Evolutionary conservation across 2,329 filamentous ascomycete genomes (phyloP), one percentile per base, ranked within the genome.

Genomic region (Penicillium sclerotiorum): DNA sequence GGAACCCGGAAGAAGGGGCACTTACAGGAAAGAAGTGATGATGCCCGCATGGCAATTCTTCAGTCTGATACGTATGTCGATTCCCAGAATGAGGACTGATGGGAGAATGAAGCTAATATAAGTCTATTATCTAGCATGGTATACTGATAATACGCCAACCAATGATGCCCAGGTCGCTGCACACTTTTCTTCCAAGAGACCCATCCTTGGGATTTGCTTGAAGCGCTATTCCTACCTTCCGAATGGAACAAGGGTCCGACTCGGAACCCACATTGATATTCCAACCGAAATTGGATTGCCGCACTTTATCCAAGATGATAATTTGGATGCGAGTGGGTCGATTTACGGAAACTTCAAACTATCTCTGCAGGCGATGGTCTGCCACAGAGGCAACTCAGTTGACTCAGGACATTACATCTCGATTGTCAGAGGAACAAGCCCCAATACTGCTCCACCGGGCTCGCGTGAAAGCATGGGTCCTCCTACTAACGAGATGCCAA

Each of bases 1-100:
- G 12, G 22, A 55, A 5, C 61, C 66, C 30, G 51, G 58, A 7
- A 65, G 68, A 12, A 70, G 61, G 46, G 72, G 72, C 32, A 77
- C 74, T 27, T 70, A 80, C 42, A 71, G 80, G 56, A 96, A 93
- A 65, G 92, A 95, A 62, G 88, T 97, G 12, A 86, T 93, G 50
- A 96, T 97, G 77, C 93, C 93, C 30, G 94, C 94, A 2, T 97
- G 92, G 91, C 93, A 96, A 64, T 96, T 97, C 65, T 97, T 96
- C 73, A 90, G 89, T 63, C 77, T 97, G 21, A 90, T 96, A 61
- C 92, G 88, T 91, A 76, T 73, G 88, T 79, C 32, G n/a, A 45
- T 13, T 8, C 17, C 8, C 2, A 9, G 13, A 20, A 11, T 17
- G 3, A 20, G 50, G 15, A 17, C 49, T 15, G 36, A 41, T 21